Conservation (phyloP, 805 yeast species). For the Kazachstania kunashirensis region DNA sequence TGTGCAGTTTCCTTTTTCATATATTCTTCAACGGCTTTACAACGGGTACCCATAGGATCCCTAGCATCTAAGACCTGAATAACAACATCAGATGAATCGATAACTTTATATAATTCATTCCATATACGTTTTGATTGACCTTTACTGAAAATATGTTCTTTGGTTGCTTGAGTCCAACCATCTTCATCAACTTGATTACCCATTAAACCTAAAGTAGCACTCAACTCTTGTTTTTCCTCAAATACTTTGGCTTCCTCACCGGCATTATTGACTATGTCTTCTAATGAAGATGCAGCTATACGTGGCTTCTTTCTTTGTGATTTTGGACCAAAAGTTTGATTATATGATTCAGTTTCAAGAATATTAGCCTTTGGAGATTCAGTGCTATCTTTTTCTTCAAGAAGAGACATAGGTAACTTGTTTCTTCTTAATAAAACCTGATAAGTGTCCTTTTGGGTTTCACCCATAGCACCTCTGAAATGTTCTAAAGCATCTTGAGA, state of each 20-base stretch:
- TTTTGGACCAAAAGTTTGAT: constrained; percentile 85
- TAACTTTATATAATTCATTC: constrained; percentile 95
- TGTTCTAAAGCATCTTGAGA: constrained; percentile 93
- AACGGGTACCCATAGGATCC: constrained; percentile 94
- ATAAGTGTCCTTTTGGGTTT: constrained; percentile 68
- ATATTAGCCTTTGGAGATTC: constrained; percentile 73
- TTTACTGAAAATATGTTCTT: constrained; percentile 89
- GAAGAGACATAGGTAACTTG: constrained; percentile 88
- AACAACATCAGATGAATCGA: constrained; percentile 95
- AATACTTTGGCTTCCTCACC: constrained; percentile 46
- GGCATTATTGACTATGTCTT: constrained; percentile 60
- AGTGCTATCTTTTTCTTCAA: constrained; percentile 74
- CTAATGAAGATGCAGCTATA: constrained; percentile 64
- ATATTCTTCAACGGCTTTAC: constrained; percentile 86
- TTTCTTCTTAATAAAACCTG: constrained; percentile 82
- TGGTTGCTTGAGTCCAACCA: constrained; percentile 83
- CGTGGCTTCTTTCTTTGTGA: constrained; percentile 88
- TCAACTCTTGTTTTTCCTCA: constrained; percentile 69
- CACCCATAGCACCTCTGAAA: constrained; percentile 90
- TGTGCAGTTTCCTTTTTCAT: constrained; percentile 92
- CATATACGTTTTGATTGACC: constrained; percentile 98
- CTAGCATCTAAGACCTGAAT: constrained; percentile 95
- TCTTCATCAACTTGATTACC: constrained; percentile 57
- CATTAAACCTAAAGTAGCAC: constrained; percentile 71
- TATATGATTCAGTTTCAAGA: constrained; percentile 79